Conservation (phyloP, 805 yeast genomes). For the Wickerhamomyces canadensis region DNA sequence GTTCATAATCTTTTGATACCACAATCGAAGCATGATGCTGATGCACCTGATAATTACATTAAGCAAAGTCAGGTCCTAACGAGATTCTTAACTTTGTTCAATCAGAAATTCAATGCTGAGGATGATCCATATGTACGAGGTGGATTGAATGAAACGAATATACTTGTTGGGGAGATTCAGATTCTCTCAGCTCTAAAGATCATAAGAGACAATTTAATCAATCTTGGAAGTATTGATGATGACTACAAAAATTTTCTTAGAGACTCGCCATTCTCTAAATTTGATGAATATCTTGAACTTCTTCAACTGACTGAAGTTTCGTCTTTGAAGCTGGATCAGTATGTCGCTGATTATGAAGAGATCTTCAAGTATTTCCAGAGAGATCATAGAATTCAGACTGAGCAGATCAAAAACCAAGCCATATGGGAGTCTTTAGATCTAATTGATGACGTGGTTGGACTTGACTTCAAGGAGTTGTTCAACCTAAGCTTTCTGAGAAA, state of each 20-base stretch:
- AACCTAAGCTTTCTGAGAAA: slow-evolving; percentile 14
- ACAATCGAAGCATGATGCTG: slow-evolving; percentile 14
- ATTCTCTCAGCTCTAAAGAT: slow-evolving; percentile 14
- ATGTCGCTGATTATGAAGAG: slow-evolving; percentile 24
- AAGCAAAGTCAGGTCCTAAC: slow-evolving; percentile 14
- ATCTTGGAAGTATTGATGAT: neutral
- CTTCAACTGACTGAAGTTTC: slow-evolving; percentile 28
- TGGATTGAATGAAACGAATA: slow-evolving; percentile 23
- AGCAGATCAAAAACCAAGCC: slow-evolving; percentile 13
- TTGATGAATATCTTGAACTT: slow-evolving; percentile 29
- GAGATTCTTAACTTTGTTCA: slow-evolving; percentile 17
- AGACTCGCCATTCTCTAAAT: slow-evolving; percentile 19
- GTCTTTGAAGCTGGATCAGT: slow-evolving; percentile 19
- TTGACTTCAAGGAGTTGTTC: slow-evolving; percentile 5
- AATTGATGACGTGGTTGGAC: slow-evolving; percentile 22
- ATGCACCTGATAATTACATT: slow-evolving; percentile 5
- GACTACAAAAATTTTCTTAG: slow-evolving; percentile 8
- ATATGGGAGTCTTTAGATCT: slow-evolving; percentile 16
- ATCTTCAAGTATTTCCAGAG: slow-evolving; percentile 17
- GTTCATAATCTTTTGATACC: slow-evolving; percentile 11
- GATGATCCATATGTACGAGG: slow-evolving; percentile 19
- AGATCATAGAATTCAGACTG: slow-evolving; percentile 15
- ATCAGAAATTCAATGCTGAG: slow-evolving; percentile 13
- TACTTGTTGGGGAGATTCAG: slow-evolving; percentile 22
- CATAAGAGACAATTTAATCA: slow-evolving; percentile 8